A percentile compares a stretch with the other conserved stretches of the same genome.
phyloP scores from a whole-genome alignment of 306 rosid genomes.

The Vigna reflexopilosa region DNA sequence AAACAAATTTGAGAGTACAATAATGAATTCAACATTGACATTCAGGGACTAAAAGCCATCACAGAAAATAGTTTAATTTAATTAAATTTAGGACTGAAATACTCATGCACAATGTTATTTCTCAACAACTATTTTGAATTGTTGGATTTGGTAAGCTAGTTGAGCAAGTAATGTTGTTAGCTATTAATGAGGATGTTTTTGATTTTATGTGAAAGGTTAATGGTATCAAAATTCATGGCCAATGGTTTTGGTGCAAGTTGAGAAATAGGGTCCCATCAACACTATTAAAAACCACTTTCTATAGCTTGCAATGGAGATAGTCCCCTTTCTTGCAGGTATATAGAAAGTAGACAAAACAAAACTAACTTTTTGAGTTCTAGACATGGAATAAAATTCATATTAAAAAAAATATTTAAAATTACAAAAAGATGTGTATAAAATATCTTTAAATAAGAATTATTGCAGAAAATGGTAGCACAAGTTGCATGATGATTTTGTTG shows the following conservation, averaged over 20 bases:
- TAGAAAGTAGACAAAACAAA: slow-evolving; percentile 6
- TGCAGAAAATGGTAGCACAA: slow-evolving; percentile 2
- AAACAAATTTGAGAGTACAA: too few relatives aligned
- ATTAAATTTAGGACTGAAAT: background rate
- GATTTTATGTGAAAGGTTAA: slow-evolving; percentile 27
- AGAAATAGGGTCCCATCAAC: slow-evolving; percentile 19
- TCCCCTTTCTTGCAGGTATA: background rate
- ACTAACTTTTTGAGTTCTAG: slow-evolving; percentile 11
- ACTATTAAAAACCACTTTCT: background rate
- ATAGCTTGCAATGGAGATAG: background rate
- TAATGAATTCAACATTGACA: background rate
- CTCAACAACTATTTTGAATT: background rate
- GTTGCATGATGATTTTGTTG: slow-evolving; percentile 39
- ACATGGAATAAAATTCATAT: too few relatives aligned
- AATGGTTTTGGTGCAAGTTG: slow-evolving; percentile 44
- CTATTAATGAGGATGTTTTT: background rate
- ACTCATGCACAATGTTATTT: background rate
- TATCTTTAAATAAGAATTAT: too few relatives aligned
- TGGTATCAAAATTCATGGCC: background rate
- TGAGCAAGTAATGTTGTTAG: background rate
- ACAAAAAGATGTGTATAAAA: too few relatives aligned
- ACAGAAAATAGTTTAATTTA: background rate
- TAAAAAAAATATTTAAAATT: too few relatives aligned
- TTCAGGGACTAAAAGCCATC: background rate
- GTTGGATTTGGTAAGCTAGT: slow-evolving; percentile 26